phyloP scores from a whole-genome alignment of 2,329 filamentous ascomycete genomes.

The Cryoendolithus antarcticus region DNA sequence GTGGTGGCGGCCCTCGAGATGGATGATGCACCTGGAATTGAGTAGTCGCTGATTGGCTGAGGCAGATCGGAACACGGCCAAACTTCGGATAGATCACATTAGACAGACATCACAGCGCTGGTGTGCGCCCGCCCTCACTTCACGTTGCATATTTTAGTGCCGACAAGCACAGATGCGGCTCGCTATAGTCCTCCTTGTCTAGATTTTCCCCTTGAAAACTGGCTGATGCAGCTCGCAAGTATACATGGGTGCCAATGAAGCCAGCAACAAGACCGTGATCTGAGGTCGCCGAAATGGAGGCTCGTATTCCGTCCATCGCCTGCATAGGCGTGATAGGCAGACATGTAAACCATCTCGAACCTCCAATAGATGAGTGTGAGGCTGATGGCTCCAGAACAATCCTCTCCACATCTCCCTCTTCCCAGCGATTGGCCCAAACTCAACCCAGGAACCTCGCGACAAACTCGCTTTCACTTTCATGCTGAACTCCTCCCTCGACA shows the following conservation, averaged over 20 bases:
- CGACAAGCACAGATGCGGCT: too few relatives aligned
- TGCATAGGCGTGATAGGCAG: slow-evolving; percentile 91
- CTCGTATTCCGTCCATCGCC: slow-evolving; percentile 56
- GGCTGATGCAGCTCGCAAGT: too few relatives aligned
- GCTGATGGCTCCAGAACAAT: slow-evolving; percentile 57
- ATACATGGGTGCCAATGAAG: too few relatives aligned
- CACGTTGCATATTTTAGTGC: too few relatives aligned
- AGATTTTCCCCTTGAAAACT: too few relatives aligned
- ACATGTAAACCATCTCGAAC: slow-evolving; percentile 52
- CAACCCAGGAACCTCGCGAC: slow-evolving; percentile 41
- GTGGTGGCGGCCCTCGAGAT: slow-evolving; percentile 2
- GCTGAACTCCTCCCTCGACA: slow-evolving; percentile 80
- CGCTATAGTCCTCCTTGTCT: too few relatives aligned
- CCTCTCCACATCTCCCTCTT: slow-evolving; percentile 89
- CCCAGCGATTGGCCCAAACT: slow-evolving; percentile 40
- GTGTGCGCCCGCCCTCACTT: too few relatives aligned
- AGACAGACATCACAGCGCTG: too few relatives aligned
- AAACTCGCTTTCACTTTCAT: slow-evolving; percentile 86
- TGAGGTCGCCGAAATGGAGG: too few relatives aligned
- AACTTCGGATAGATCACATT: too few relatives aligned
- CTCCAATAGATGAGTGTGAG: too few relatives aligned
- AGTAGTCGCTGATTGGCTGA: slow-evolving; percentile 10
- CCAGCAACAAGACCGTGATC: too few relatives aligned
- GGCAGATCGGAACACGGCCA: not conserved
- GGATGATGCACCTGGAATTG: not conserved